Percentiles rank a stretch among this genome's conserved stretches.
These are phyloP conservation scores for Trametes versicolor DNA, from an alignment of 1,284 basidiomycete species.

Conservation along the genomic window DNA sequence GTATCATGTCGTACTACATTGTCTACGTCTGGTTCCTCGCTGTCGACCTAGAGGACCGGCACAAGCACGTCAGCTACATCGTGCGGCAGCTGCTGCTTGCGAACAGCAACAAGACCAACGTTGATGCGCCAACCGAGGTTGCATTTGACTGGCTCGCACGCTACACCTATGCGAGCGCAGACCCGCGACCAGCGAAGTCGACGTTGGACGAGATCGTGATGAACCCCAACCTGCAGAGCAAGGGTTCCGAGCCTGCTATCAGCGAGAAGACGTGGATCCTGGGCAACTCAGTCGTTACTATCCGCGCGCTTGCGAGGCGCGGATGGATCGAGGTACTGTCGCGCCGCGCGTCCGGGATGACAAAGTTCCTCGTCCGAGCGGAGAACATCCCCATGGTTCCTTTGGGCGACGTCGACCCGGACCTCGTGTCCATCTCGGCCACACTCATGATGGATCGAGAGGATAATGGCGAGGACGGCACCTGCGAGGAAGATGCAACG, in stretches of 20 bases:
- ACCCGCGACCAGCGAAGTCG: slow-evolving; percentile 88
- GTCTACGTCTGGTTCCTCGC: slow-evolving; percentile 98
- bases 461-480: slow-evolving; percentile 18
- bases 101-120: slow-evolving; percentile 78
- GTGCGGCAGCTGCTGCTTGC: slow-evolving; percentile 89
- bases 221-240: slow-evolving; percentile 52
- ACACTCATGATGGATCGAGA: slow-evolving; percentile 76
- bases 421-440: slow-evolving; percentile 77
- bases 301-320: slow-evolving; percentile 76
- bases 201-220: slow-evolving; percentile 80
- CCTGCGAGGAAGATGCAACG: slow-evolving; percentile 7
- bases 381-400: slow-evolving; percentile 92
- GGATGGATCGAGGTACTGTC: slow-evolving; percentile 94
- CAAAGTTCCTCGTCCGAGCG: slow-evolving; percentile 87
- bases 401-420: slow-evolving; percentile 84
- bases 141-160: slow-evolving; percentile 98
- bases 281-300: slow-evolving; percentile 89
- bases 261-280: slow-evolving; percentile 87
- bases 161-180: slow-evolving; percentile 94
- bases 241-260: slow-evolving; percentile 51
- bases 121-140: slow-evolving; percentile 95
- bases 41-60: slow-evolving; percentile 86
- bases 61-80: slow-evolving; percentile 88
- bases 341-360: slow-evolving; percentile 90
- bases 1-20: slow-evolving; percentile 92